These are phyloP conservation scores for Spizellomyces sp. DNA, from an alignment of 192 early-diverging fungal genomes.

Conservation along the genomic window DNA sequence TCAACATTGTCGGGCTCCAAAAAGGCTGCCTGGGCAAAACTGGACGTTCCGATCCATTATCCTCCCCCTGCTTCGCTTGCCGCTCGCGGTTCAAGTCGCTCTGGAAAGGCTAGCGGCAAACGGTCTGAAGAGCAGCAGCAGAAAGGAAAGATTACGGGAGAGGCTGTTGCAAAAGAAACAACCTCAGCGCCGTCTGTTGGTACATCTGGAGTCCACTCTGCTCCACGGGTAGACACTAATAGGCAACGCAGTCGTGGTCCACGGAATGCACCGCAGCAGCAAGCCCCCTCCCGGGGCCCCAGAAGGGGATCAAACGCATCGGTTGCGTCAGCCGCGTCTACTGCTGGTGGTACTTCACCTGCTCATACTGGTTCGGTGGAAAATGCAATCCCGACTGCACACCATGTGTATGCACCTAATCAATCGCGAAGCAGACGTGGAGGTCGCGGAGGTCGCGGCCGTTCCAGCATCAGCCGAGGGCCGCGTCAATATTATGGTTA, in stretches of 20 bases:
- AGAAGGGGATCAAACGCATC: slow-evolving; percentile 26
- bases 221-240: too few relatives aligned
- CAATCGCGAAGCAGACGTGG: slow-evolving; percentile 25
- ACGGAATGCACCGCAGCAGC: neutral
- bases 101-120: slow-evolving; percentile 5
- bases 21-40: slow-evolving; percentile 45
- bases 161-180: neutral
- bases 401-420: neutral
- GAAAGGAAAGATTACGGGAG: neutral
- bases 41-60: slow-evolving; percentile 47
- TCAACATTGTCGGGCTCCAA: slow-evolving; percentile 1
- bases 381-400: neutral
- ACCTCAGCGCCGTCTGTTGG: neutral
- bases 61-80: slow-evolving; percentile 31
- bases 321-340: slow-evolving; percentile 12
- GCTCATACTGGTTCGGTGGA: neutral
- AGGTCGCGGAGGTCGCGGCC: slow-evolving; percentile 22
- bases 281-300: neutral
- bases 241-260: neutral
- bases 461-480: slow-evolving; percentile 6
- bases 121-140: slow-evolving; percentile 1
- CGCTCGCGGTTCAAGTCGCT: neutral
- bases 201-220: neutral
- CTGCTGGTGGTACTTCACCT: neutral
- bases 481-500: slow-evolving; percentile 14